Evolutionary conservation across 75 land plant species (phyloP).

Genomic region (Larix kaempferi): DNA sequence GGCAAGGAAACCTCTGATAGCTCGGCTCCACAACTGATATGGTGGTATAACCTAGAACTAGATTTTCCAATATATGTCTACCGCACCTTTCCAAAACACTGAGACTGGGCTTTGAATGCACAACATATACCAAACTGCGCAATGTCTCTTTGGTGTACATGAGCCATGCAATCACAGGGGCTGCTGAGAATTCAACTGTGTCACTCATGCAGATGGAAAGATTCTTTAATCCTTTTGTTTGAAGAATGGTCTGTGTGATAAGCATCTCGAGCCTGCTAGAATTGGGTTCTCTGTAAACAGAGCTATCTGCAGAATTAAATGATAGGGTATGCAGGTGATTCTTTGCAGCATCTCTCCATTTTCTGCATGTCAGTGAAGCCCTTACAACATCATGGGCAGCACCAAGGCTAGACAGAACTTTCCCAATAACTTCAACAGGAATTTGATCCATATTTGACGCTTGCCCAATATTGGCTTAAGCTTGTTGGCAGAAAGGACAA

Average conservation of each 20-base stretch:
- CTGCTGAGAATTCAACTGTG: conserved; percentile 69
- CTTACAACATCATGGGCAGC: conserved; percentile 76
- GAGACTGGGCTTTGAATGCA: conserved; percentile 47
- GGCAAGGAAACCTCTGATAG: conserved; percentile 64
- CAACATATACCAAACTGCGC: conserved; percentile 47
- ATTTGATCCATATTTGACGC: conserved; percentile 53
- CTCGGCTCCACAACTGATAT: conserved; percentile 61
- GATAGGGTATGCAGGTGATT: conserved; percentile 62
- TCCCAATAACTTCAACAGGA: conserved; percentile 86
- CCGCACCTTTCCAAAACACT: conserved; percentile 76
- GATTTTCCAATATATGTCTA: conserved; percentile 57
- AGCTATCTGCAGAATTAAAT: conserved; percentile 61
- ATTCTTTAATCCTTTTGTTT: conserved; percentile 57
- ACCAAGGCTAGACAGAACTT: conserved; percentile 65
- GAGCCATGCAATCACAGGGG: conserved; percentile 90
- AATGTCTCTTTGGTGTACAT: conserved; percentile 76
- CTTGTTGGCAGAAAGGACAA: too few relatives aligned
- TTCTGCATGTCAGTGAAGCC: conserved; percentile 71
- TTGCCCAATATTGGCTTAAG: too few relatives aligned
- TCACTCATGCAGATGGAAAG: conserved; percentile 64
- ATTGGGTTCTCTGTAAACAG: conserved; percentile 42
- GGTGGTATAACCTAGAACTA: conserved; percentile 46
- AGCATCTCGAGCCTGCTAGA: conserved; percentile 56
- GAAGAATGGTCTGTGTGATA: conserved; percentile 81
- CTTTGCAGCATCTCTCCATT: conserved; percentile 71